Conservation (phyloP, 306 rosid species). For the Rosa lucieae region DNA sequence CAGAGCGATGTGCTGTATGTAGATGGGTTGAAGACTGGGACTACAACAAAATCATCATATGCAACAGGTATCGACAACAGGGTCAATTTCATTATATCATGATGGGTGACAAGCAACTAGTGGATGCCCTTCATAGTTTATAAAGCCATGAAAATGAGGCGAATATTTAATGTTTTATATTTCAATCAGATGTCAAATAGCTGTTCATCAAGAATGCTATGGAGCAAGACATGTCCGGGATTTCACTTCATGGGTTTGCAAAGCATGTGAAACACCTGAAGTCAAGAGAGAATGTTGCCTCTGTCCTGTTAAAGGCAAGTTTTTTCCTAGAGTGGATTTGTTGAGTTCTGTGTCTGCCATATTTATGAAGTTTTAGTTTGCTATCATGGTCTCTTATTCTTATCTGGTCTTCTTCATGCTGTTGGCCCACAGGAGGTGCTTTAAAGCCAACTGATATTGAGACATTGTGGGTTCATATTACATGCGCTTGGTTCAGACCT, state of each 20-base stretch:
- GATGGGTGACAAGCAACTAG: slow-evolving; percentile 6
- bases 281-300: slow-evolving; percentile 95
- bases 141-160: background rate
- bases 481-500: slow-evolving; percentile 99
- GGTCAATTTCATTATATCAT: slow-evolving; percentile 12
- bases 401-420: slow-evolving; percentile 17
- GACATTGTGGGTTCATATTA: slow-evolving; percentile 95
- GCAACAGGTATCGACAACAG: slow-evolving; percentile 68
- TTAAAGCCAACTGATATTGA: slow-evolving; percentile 93
- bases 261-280: slow-evolving; percentile 89
- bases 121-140: slow-evolving; percentile 1
- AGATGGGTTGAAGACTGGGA: slow-evolving; percentile 99
- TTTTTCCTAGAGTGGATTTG: background rate
- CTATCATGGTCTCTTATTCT: slow-evolving; percentile 20
- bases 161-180: slow-evolving; percentile 3
- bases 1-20: slow-evolving; percentile 99
- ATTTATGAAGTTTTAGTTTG: slow-evolving; percentile 6
- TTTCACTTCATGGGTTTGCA: slow-evolving; percentile 98
- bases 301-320: slow-evolving; percentile 93
- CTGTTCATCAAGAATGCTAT: slow-evolving; percentile 99
- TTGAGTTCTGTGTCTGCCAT: background rate
- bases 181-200: slow-evolving; percentile 86
- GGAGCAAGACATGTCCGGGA: slow-evolving; percentile 93
- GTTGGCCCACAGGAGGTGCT: slow-evolving; percentile 78
- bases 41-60: slow-evolving; percentile 94